These are phyloP conservation scores for Neotropicomus parvogracilis DNA, from an alignment of 1,284 basidiomycete genomes.

Conservation along the genomic window DNA sequence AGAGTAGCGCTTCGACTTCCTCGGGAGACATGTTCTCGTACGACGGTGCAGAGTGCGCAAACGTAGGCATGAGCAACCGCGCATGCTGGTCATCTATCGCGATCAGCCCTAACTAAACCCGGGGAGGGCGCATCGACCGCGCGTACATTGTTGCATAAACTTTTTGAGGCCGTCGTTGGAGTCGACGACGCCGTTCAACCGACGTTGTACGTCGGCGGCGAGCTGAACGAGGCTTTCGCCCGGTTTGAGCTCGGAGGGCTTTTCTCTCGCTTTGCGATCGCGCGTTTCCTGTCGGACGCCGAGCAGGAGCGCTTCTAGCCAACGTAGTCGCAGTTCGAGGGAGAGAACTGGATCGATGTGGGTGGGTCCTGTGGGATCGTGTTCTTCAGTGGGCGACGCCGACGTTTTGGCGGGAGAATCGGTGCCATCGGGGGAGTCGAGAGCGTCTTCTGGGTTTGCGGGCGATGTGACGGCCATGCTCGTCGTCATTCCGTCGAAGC, in stretches of 20 bases:
- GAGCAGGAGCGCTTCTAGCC: slow-evolving; percentile 70
- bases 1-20: slow-evolving; percentile 65
- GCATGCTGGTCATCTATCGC: slow-evolving; percentile 67
- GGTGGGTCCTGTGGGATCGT: neutral
- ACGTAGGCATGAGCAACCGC: slow-evolving; percentile 65
- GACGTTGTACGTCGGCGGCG: slow-evolving; percentile 57
- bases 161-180: slow-evolving; percentile 65
- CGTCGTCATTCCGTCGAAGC: slow-evolving; percentile 4
- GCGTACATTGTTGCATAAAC: slow-evolving; percentile 72
- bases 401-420: slow-evolving; percentile 23
- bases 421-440: slow-evolving; percentile 31
- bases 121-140: slow-evolving; percentile 39
- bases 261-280: slow-evolving; percentile 32
- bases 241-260: slow-evolving; percentile 35
- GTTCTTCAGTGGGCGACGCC: slow-evolving; percentile 4
- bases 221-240: slow-evolving; percentile 55
- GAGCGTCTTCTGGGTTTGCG: slow-evolving; percentile 18
- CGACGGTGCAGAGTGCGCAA: slow-evolving; percentile 57
- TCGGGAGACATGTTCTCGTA: slow-evolving; percentile 61
- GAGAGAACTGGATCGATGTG: slow-evolving; percentile 61
- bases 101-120: too few relatives aligned
- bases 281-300: slow-evolving; percentile 53
- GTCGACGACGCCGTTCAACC: slow-evolving; percentile 53
- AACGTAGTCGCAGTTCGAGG: slow-evolving; percentile 66
- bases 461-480: slow-evolving; percentile 24